A percentile compares a stretch with the other conserved stretches of the same genome.
Conservation (phyloP, 2,329 filamentous ascomycete species). For the Stagonosporopsis rhizophila region DNA sequence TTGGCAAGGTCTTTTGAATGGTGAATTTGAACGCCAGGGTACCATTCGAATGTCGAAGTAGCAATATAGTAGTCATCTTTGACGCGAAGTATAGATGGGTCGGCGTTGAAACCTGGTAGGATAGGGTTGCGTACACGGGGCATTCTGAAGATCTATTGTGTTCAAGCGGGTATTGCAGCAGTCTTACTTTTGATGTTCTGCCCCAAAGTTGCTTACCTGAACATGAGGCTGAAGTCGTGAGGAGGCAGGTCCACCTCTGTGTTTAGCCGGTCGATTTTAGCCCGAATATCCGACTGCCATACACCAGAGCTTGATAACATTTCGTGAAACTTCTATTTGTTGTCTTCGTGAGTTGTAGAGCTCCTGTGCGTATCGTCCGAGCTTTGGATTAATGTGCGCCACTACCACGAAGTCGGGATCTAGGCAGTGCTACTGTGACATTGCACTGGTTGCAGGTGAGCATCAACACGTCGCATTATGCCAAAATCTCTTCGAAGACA, state of each 20-base stretch:
- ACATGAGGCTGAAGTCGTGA: slow-evolving; percentile 20
- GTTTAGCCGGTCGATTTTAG: slow-evolving; percentile 18
- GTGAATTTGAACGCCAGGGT: slow-evolving; percentile 68
- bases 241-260: slow-evolving; percentile 11
- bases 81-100: slow-evolving; percentile 63
- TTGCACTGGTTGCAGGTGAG: not conserved
- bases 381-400: not conserved
- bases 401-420: not conserved
- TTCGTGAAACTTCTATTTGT: not conserved
- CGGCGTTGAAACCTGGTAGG: slow-evolving; percentile 67
- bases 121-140: slow-evolving; percentile 58
- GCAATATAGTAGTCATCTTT: slow-evolving; percentile 63
- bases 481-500: not conserved
- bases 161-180: not conserved
- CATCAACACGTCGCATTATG: not conserved
- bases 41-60: slow-evolving; percentile 69
- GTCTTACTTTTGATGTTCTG: slow-evolving; percentile 3
- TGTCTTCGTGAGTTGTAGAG: not conserved
- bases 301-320: too few relatives aligned
- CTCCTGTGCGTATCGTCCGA: not conserved
- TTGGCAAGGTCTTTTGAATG: slow-evolving; percentile 61
- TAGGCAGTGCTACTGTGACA: too few relatives aligned
- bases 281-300: slow-evolving; percentile 9
- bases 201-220: slow-evolving; percentile 4
- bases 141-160: slow-evolving; percentile 25